Percentiles rank a stretch among this genome's conserved stretches.
These are phyloP conservation scores for Alternaria sp. DNA, from an alignment of 2,329 filamentous ascomycete species.

Conservation along the genomic window DNA sequence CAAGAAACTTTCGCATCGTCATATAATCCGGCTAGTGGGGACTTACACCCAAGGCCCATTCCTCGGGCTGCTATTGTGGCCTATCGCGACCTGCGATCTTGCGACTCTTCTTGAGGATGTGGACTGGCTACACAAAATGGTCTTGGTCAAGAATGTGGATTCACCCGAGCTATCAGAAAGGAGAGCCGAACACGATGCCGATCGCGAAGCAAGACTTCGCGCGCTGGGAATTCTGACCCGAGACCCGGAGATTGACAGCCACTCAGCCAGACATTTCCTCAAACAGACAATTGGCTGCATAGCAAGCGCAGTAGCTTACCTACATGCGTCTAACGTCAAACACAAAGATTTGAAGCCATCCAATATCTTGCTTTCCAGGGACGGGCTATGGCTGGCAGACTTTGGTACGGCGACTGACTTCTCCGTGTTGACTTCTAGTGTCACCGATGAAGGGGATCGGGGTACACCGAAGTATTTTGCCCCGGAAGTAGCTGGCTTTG, in stretches of 20 bases:
- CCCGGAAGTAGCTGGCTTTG: accelerated
- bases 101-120: neutral
- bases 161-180: no score
- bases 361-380: accelerated
- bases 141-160: neutral
- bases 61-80: neutral
- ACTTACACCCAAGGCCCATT: accelerated
- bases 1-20: neutral
- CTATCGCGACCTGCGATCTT: neutral
- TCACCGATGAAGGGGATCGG: accelerated
- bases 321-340: neutral
- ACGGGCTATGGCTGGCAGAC: neutral
- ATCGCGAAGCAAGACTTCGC: neutral
- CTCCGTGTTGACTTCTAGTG: accelerated
- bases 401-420: neutral
- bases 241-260: no score
- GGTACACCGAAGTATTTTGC: neutral
- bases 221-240: no score
- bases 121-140: neutral
- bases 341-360: neutral
- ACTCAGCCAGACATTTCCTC: no score
- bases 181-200: no score
- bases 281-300: neutral
- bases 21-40: accelerated
- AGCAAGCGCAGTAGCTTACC: neutral